Evolutionary conservation across 2,329 filamentous ascomycete species (phyloP).

Genomic region (Ascochyta rabiei): DNA sequence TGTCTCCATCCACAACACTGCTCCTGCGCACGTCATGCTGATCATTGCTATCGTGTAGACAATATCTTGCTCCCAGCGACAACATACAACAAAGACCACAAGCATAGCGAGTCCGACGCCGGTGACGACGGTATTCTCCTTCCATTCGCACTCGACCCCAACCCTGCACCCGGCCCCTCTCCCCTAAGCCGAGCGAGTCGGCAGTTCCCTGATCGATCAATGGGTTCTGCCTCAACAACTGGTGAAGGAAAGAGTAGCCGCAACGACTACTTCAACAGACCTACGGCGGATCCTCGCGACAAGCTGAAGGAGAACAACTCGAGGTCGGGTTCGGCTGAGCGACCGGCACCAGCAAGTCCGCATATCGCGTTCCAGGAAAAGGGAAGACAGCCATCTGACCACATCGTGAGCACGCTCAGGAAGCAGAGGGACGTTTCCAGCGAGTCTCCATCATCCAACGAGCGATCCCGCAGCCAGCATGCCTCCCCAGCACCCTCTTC

Average conservation of each 20-base stretch:
- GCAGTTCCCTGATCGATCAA: slow-evolving; percentile 35
- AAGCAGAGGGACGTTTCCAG: slow-evolving; percentile 49
- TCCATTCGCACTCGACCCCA: slow-evolving; percentile 60
- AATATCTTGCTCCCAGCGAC: slow-evolving; percentile 74
- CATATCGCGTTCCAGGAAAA: slow-evolving; percentile 94
- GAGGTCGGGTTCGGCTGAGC: slow-evolving; percentile 54
- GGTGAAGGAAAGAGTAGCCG: slow-evolving; percentile 39
- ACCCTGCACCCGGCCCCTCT: slow-evolving; percentile 50
- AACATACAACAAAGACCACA: slow-evolving; percentile 74
- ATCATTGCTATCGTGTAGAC: slow-evolving; percentile 48
- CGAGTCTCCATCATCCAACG: slow-evolving; percentile 48
- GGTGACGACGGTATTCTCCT: slow-evolving; percentile 59
- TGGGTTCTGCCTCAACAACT: slow-evolving; percentile 24
- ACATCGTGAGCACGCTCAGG: slow-evolving; percentile 61
- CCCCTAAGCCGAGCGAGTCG: slow-evolving; percentile 43
- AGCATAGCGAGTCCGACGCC: slow-evolving; percentile 69
- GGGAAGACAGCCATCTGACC: slow-evolving; percentile 67
- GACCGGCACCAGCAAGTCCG: slow-evolving; percentile 64
- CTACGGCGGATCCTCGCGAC: slow-evolving; percentile 48
- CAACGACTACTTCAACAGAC: slow-evolving; percentile 53
- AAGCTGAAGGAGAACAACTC: slow-evolving; percentile 51
- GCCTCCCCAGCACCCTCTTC: slow-evolving; percentile 43
- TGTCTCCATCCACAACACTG: not conserved
- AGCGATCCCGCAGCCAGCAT: slow-evolving; percentile 55
- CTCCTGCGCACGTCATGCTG: slow-evolving; percentile 1